Conservation (phyloP, 73 alveolate genomes). For the Stentor roeselii region DNA sequence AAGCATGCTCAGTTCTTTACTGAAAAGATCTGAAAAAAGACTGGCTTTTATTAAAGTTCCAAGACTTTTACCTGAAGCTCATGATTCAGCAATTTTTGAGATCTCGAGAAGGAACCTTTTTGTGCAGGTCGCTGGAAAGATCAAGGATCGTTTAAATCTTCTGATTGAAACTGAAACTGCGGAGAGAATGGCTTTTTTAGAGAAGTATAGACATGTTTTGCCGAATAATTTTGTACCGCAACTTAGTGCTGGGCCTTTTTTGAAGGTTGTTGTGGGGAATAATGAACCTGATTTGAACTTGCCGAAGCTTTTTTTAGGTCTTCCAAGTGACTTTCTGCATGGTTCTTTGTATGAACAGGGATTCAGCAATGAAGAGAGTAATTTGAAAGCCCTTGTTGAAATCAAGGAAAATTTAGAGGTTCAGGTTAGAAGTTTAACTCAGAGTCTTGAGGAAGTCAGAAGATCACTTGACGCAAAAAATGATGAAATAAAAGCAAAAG, state of each 20-base stretch:
- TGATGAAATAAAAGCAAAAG: too few species aligned
- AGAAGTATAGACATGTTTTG: not conserved
- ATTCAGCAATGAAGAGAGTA: too few species aligned
- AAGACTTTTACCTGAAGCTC: conserved; percentile 15
- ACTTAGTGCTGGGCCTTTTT: conserved; percentile 14
- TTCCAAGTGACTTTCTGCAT: too few species aligned
- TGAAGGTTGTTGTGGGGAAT: not conserved
- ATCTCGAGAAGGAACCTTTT: not conserved
- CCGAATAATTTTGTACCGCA: conserved; percentile 23
- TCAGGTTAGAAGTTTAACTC: too few species aligned
- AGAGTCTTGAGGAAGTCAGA: too few species aligned
- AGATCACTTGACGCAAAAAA: too few species aligned
- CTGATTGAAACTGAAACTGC: not conserved
- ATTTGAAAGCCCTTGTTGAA: too few species aligned
- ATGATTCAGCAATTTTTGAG: not conserved
- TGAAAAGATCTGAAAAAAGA: conserved; percentile 24
- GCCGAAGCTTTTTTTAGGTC: not conserved
- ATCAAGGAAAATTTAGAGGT: too few species aligned
- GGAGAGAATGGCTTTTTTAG: not conserved
- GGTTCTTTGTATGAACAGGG: too few species aligned
- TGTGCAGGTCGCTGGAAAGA: not conserved
- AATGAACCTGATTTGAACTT: conserved; percentile 10
- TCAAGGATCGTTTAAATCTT: not conserved
- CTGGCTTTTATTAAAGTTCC: conserved; percentile 19
- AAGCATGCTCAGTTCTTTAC: conserved; percentile 1